phyloP scores from a whole-genome alignment of 805 yeast species.

The Candida cerambycidarum region DNA sequence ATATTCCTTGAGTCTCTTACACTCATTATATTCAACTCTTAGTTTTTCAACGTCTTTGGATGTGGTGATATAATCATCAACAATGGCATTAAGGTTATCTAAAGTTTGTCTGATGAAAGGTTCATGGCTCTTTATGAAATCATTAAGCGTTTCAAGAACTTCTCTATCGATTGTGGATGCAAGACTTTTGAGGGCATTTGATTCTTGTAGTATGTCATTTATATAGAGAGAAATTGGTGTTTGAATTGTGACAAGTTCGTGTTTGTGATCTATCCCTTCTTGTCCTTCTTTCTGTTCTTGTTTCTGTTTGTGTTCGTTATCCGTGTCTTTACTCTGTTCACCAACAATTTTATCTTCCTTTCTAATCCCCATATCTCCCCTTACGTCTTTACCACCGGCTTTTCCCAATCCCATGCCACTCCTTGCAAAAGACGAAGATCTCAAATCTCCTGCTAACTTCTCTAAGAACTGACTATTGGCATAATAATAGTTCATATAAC shows the following conservation, averaged over 20 bases:
- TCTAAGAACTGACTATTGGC: conserved; percentile 34
- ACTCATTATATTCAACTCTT: conserved; percentile 30
- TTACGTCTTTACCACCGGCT: background rate
- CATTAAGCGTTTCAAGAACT: conserved; percentile 33
- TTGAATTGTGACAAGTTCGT: conserved; percentile 10
- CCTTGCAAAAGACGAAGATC: background rate
- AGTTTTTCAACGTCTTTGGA: conserved; percentile 28
- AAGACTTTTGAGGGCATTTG: conserved; percentile 22
- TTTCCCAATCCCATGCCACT: too few species aligned
- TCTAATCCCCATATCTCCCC: background rate
- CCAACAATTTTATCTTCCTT: background rate
- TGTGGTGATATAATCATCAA: conserved; percentile 24
- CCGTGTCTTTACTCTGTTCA: background rate
- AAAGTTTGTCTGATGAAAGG: conserved; percentile 28
- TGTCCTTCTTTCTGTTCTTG: too few species aligned
- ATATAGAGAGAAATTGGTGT: conserved; percentile 17
- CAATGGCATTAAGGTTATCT: conserved; percentile 22
- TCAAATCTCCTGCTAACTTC: conserved; percentile 18
- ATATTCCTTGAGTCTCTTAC: conserved; percentile 33
- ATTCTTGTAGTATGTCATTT: conserved; percentile 22
- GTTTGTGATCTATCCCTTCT: background rate
- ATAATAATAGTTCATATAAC: conserved; percentile 35
- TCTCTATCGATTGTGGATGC: conserved; percentile 35
- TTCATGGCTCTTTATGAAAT: conserved; percentile 36
- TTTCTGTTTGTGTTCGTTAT: background rate